Conservation (phyloP, 83 land plant species). For the Picea abies region DNA sequence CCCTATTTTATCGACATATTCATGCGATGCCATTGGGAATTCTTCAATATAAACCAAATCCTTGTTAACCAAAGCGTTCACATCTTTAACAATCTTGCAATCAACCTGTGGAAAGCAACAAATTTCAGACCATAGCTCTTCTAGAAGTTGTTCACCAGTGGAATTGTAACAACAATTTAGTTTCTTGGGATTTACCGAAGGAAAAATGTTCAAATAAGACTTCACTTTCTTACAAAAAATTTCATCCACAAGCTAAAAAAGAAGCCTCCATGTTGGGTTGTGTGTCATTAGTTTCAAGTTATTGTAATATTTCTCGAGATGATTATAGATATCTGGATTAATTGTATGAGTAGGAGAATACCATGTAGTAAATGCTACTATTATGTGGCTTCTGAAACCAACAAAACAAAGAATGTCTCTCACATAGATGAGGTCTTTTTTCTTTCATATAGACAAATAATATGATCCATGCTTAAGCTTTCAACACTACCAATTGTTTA, state of each 20-base stretch:
- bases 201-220: too few relatives aligned
- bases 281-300: background rate
- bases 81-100: constrained; percentile 19
- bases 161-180: too few relatives aligned
- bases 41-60: constrained; percentile 8
- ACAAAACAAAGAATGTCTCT: background rate
- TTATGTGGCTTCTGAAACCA: background rate
- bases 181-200: too few relatives aligned
- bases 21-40: too few relatives aligned
- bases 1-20: too few relatives aligned
- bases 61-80: constrained; percentile 15
- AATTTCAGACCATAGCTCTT: too few relatives aligned
- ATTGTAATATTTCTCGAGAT: constrained; percentile 20
- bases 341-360: constrained; percentile 35
- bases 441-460: background rate
- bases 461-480: too few relatives aligned
- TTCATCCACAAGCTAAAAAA: too few relatives aligned
- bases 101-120: constrained; percentile 11
- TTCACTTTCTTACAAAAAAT: too few relatives aligned
- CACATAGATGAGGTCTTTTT: constrained; percentile 15
- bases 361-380: constrained; percentile 11
- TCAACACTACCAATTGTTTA: too few relatives aligned
- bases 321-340: constrained; percentile 36
- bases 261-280: too few relatives aligned
- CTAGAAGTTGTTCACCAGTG: too few relatives aligned